Percentiles rank a stretch among this genome's conserved stretches.
phyloP scores from a whole-genome alignment of 805 yeast genomes.

The Komagataella phaffii region DNA sequence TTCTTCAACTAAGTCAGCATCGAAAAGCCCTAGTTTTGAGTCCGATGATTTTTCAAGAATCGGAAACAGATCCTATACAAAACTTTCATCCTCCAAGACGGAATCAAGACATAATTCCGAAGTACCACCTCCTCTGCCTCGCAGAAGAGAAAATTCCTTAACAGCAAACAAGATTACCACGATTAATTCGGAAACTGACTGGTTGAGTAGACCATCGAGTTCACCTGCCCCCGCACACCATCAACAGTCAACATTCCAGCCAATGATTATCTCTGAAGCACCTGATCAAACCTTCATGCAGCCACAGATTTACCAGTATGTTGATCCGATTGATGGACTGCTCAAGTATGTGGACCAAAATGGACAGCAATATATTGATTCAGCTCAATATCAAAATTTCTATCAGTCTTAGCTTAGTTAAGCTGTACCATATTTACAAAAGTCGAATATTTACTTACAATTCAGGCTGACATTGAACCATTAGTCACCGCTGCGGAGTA shows the following conservation, averaged over 20 bases:
- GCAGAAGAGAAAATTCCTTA: conserved; percentile 19
- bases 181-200: conserved; percentile 20
- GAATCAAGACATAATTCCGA: conserved; percentile 9
- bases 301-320: conserved; percentile 47
- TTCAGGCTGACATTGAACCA: too few relatives aligned
- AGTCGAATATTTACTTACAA: too few relatives aligned
- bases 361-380: conserved; percentile 49
- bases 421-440: neutral
- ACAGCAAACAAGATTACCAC: conserved; percentile 20
- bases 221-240: conserved; percentile 8
- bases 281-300: conserved; percentile 7
- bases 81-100: conserved; percentile 13
- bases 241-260: conserved; percentile 8
- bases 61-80: conserved; percentile 1
- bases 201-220: conserved; percentile 10
- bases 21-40: neutral
- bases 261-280: conserved; percentile 7
- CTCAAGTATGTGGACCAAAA: conserved; percentile 53
- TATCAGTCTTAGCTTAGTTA: neutral
- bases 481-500: too few relatives aligned
- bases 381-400: conserved; percentile 6
- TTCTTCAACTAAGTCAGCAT: neutral
- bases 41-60: conserved; percentile 8
- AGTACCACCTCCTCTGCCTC: conserved; percentile 34
- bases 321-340: conserved; percentile 61